Evolutionary conservation across 2,329 filamentous ascomycete species (phyloP).

Genomic region (Aspergillus novoparasiticus): DNA sequence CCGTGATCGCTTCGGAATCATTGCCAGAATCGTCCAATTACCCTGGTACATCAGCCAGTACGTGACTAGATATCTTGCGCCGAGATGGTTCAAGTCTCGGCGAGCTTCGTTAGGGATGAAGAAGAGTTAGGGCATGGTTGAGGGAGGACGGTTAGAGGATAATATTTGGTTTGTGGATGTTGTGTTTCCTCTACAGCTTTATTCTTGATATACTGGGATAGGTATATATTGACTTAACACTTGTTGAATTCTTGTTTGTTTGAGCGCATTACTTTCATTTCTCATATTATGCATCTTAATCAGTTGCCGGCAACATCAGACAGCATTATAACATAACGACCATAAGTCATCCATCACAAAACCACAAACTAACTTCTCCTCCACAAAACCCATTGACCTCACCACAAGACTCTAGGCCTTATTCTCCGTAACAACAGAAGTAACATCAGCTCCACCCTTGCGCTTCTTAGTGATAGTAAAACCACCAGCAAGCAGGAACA

Average conservation of each 20-base stretch:
- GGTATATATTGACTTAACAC: background rate
- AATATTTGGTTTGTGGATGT: background rate
- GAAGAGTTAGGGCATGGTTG: background rate
- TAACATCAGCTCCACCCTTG: background rate
- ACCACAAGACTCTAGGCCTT: background rate
- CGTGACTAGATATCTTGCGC: background rate
- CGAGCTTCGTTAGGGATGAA: background rate
- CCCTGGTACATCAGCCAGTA: background rate
- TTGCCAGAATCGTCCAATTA: background rate
- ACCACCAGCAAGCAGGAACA: background rate
- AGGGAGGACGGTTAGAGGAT: too few species aligned
- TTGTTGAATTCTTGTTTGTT: background rate
- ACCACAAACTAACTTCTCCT: background rate
- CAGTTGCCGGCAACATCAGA: background rate
- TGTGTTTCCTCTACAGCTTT: background rate
- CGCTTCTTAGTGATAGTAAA: conserved; percentile 2
- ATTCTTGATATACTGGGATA: background rate
- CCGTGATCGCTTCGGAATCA: background rate
- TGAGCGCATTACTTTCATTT: background rate
- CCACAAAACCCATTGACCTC: background rate
- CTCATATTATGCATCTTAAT: background rate
- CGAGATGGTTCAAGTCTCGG: background rate
- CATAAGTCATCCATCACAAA: background rate
- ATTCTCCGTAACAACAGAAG: background rate
- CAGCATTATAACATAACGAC: background rate